Evolutionary conservation across 305 asterid genomes (phyloP), one percentile per base, ranked within the genome.

Genomic region (Fraxinus latifolia): DNA sequence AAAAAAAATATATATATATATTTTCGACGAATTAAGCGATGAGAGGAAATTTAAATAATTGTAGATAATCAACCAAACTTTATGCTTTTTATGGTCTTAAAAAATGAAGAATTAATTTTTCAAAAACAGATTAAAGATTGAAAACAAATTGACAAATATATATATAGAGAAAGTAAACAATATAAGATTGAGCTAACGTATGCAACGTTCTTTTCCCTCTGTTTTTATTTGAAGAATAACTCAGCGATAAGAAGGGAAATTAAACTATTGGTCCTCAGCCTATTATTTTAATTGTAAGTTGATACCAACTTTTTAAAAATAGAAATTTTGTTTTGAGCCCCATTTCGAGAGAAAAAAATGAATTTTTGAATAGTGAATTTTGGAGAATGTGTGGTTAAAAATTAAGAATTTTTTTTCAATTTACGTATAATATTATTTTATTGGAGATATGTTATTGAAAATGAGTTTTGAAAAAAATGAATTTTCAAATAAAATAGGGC

Each of bases 11-110:
- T n/a, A n/a, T n/a, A n/a, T n/a, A n/a, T n/a, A n/a, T 31, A 65
- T 78, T 78, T 72, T 87, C 88, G 87, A 87, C 83, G 58, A 82
- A 85, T 87, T 76, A 67, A 62, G 14, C 9, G 33, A 25, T 60
- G 37, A 80, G 23, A 6, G 62, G 75, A 32, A 33, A 62, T 65
- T n/a, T 12, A 68, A 62, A 62, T n/a, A 29, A 68, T 3, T 29
- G 62, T 60, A 11, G 33, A 62, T 71, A 82, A 71, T 77, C 71
- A 80, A 23, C 73, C 34, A 71, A 31, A 11, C 32, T 83, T 3
- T 5, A 19, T 12, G 32, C 17, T 36, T 68, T 68, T 68, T 29
- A 68, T 27, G 39, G 71, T 68, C 74, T 14, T 0, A 29, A 65
- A 68, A 29, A 68, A 11, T 68, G 74, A 12, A 62, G 14, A 62